Evolutionary conservation across 805 yeast genomes (phyloP), one percentile per base, ranked within the genome.

Genomic region (Myxozyma geophila): DNA sequence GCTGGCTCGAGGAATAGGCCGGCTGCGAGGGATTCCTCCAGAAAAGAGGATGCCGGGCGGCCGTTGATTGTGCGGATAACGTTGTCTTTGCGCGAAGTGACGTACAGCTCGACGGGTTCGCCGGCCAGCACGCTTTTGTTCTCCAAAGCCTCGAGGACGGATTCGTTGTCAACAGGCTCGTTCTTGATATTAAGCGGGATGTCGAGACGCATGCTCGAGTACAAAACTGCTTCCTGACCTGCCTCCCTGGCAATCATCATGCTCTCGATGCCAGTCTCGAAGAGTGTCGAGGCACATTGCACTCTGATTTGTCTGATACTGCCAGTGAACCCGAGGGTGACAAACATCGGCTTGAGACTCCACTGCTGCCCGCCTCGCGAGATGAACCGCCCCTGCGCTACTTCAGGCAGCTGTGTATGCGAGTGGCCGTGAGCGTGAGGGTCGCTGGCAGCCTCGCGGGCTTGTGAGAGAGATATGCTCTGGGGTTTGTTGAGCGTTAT

Each of bases 41-140:
- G 74, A 64, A 74, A 83, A 40, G 79, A 78, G 0, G 91, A 82
- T 0, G 92, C 90, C 0, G 90, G 80, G 58, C 75, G 70, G 33
- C 76, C 74, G 70, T 88, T 82, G 63, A 88, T 80, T 7, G 79
- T 69, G 72, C 86, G 85, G 66, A 87, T 77, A 73, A 88, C 78
- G 72, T 88, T 88, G 9, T 86, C 88, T 5, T 80, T 78, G 60
- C 79, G 78, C 2, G 77, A 73, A 0, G 90, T 84, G 58, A 87
- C 77, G 5, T 70, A 63, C 57, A 84, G 76, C 37, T 72, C 72
- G 10, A 68, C 71, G 1, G 62, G 37, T 7, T 65, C 68, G 17
- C 41, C 41, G 23, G 40, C 28, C 7, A 13, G 59, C 17, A 35
- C 52, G 35, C 51, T 40, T 23, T 23, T 15, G 48, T 54, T 58